Evolutionary conservation across 495 filamentous ascomycete species (phyloP).

Genomic region (Penicillium subrubescens): DNA sequence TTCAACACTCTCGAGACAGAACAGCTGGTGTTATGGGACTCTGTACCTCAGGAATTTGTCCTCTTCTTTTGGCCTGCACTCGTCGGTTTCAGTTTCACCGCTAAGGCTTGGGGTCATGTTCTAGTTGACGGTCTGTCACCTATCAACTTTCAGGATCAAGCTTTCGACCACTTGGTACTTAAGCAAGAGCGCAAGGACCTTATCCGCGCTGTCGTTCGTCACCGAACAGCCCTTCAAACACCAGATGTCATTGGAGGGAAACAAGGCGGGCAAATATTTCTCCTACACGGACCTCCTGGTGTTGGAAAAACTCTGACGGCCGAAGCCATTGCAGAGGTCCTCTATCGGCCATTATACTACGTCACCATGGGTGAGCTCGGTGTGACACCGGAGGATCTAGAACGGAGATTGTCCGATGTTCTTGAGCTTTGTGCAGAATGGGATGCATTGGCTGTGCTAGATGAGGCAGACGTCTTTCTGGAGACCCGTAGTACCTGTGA

Average conservation of each 20-base stretch:
- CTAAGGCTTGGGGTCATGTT: neutral
- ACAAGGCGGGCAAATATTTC: neutral
- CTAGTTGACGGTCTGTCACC: neutral
- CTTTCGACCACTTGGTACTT: neutral
- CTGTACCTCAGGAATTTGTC: neutral
- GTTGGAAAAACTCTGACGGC: constrained; percentile 1
- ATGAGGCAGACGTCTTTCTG: constrained; percentile 9
- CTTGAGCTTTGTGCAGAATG: neutral
- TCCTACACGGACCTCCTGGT: neutral
- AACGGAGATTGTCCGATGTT: neutral
- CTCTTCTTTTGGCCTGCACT: neutral
- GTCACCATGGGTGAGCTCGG: constrained; percentile 1
- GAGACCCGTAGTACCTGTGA: neutral
- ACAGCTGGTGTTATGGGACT: neutral
- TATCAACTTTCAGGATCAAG: neutral
- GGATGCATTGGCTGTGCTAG: constrained; percentile 3
- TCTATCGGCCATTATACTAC: neutral
- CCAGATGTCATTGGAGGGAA: neutral
- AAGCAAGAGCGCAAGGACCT: neutral
- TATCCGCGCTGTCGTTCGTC: neutral
- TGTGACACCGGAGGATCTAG: neutral
- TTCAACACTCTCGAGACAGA: neutral
- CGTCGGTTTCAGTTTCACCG: neutral
- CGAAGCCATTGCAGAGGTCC: neutral
- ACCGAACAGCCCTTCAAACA: neutral